Base-by-base conservation (phyloP, 768 basidiomycete species). In the Dentipellis fragilis region DNA sequence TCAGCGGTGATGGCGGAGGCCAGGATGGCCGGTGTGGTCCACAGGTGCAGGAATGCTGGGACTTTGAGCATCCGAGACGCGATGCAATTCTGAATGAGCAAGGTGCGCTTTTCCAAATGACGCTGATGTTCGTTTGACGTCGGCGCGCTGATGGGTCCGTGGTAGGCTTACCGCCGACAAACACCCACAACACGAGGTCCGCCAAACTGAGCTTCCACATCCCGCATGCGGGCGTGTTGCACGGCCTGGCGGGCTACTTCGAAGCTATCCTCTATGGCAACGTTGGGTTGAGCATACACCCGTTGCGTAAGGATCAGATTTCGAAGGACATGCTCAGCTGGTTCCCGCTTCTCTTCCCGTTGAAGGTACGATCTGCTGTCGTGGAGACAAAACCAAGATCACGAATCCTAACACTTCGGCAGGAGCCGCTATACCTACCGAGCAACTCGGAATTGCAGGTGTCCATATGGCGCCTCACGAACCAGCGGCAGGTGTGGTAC, bases 281-380 rank as follows among this genome's bases (percentile, higher is more conserved):
- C 58, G 76, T 98, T 19, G 91, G 93, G 0, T 72, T 97, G 22
- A 96, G 91, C 64, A 97, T 96, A 42, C 95, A 98, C 66, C 96
- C 96, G 0, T 80, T 89, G 52, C 82, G 85, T 49, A 91, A 88
- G 66, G 87, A 91, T 23, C 76, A 81, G 48, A 77, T 94, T 54
- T 93, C 92, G 8, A 93, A 90, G 63, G 87, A 98, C 62, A 99
- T 99, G 96, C 75, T 98, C 63, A 97, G 94, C 66, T 99, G 96
- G 96, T 99, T 99, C 72, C 96, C 96, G 0, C 71, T 97, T 17
- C 96, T 92, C 72, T 95, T 99, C 71, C 96, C 96, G 2, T 82
- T 98, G 67, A 87, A 84, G 70, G 93, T 88, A 57, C 34, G 80
- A 68, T 9, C 51, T 38, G 23, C 17, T 8, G 54, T 19, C n/a